Base-by-base conservation (phyloP, 2,329 filamentous ascomycete genomes). In the Anisogramma anomala region DNA sequence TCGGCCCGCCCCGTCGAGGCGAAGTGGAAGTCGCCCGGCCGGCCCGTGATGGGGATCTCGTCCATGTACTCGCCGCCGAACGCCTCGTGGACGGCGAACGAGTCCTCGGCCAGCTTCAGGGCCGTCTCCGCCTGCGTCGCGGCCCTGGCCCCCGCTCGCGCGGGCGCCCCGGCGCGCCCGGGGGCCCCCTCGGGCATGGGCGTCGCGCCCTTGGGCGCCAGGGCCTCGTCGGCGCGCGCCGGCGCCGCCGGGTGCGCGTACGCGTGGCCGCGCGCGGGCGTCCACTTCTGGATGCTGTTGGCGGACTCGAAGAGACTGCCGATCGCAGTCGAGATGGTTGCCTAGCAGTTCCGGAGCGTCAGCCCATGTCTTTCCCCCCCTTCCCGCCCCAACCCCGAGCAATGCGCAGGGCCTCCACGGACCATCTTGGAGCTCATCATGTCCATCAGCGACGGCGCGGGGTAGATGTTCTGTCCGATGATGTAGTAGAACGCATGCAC, bases 1-100 rank as follows among this genome's bases (percentile, higher is more conserved):
- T 62, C 56, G 52, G 72, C 72, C 40, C 74, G 67, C 1, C 77
- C 76, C 0, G 74, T 79, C 6, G 73, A 76, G 7, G 71, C 71
- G 9, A 80, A 66, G 49, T 79, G 74, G 56, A 81, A 82, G 40
- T 77, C 74, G 36, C 77, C 77, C 1, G 77, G 77, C 22, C 71
- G 68, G 36, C 78, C 77, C 0, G 75, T 79, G 50, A 82, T 80
- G 31, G 77, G 75, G 49, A 79, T 81, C 56, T 80, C 74, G 57
- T 82, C 74, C 58, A 81, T 72, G 53, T 77, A 81, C 48, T 81
- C 76, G 36, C 74, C 71, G 27, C 75, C 77, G 49, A 72, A 74
- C 47, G 66, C 68, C 57, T 74, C 63, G 49, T 77, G 72, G 30
- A 74, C 64, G 49, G 65, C 58, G 47, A 77, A 69, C 0, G 76